Evolutionary conservation across 768 basidiomycete species (phyloP).

Genomic region (Trametopsis cervina): DNA sequence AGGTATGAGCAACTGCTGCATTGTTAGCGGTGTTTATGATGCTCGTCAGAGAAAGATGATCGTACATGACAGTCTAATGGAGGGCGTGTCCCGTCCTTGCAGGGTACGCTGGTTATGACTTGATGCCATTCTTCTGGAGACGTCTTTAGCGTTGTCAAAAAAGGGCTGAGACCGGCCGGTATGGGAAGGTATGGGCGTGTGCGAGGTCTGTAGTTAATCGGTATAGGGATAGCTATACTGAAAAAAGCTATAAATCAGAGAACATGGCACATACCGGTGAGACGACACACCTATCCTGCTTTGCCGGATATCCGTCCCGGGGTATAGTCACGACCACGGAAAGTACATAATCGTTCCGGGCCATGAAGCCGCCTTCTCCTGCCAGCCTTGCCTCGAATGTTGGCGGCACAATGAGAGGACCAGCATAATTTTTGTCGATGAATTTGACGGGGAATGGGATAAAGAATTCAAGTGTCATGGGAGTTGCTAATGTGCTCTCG

Average conservation of each 20-base stretch:
- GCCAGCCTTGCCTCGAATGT: conserved; percentile 31
- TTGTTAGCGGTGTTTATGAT: not conserved
- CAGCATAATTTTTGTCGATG: conserved; percentile 23
- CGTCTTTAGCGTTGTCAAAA: conserved; percentile 52
- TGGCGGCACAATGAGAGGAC: conserved; percentile 39
- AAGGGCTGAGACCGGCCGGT: conserved; percentile 33
- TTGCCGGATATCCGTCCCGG: conserved; percentile 38
- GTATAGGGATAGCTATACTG: conserved; percentile 33
- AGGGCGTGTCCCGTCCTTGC: conserved; percentile 26
- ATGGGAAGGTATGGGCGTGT: conserved; percentile 51
- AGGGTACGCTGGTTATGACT: conserved; percentile 36
- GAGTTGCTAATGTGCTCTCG: conserved; percentile 19
- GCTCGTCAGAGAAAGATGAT: conserved; percentile 10
- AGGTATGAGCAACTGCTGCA: conserved; percentile 51
- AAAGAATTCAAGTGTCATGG: conserved; percentile 35
- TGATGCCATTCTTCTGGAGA: conserved; percentile 64
- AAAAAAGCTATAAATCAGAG: conserved; percentile 1
- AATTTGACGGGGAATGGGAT: conserved; percentile 41
- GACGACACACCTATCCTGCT: conserved; percentile 35
- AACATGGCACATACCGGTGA: not conserved
- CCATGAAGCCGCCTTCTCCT: conserved; percentile 31
- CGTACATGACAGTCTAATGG: conserved; percentile 50
- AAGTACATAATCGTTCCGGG: conserved; percentile 40
- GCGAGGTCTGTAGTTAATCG: conserved; percentile 46
- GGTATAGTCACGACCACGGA: conserved; percentile 33